Evolutionary conservation across 441 rosid species (phyloP).

Genomic region (Mallotus japonicus): DNA sequence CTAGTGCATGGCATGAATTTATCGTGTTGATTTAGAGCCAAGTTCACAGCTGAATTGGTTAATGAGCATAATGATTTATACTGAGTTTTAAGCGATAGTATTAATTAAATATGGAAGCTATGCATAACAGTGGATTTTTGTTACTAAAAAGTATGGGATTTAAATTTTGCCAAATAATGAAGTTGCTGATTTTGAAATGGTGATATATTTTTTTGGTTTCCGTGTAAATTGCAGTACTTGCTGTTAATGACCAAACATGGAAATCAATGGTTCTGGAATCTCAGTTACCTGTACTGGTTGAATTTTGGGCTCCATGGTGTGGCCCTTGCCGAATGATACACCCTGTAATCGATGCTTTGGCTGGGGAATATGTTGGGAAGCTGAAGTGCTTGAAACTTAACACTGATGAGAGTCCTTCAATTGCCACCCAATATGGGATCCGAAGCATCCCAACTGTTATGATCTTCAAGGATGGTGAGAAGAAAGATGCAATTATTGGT

Average conservation of each 20-base stretch:
- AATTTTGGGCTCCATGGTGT: constrained; percentile 99
- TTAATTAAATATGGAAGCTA: too few species aligned
- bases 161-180: too few species aligned
- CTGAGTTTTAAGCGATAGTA: too few species aligned
- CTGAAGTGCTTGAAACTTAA: constrained; percentile 83
- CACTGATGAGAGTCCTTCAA: constrained; percentile 76
- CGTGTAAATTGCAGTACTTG: constrained; percentile 44
- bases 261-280: constrained; percentile 68
- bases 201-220: constrained; percentile 9
- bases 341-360: constrained; percentile 73
- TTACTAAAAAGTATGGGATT: too few species aligned
- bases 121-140: too few species aligned
- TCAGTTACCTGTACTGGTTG: constrained; percentile 66
- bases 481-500: constrained; percentile 79
- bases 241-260: constrained; percentile 65
- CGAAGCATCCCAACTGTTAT: constrained; percentile 92
- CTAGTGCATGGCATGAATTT: neutral
- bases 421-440: constrained; percentile 74
- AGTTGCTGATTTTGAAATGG: too few species aligned
- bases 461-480: constrained; percentile 90
- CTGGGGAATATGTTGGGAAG: constrained; percentile 73
- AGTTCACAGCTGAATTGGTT: neutral
- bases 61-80: neutral
- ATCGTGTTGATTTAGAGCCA: neutral
- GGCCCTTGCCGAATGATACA: constrained; percentile 95